Evolutionary conservation across 1,284 basidiomycete genomes (phyloP), one percentile per base, ranked within the genome.

Genomic region (Coniophora puteana): DNA sequence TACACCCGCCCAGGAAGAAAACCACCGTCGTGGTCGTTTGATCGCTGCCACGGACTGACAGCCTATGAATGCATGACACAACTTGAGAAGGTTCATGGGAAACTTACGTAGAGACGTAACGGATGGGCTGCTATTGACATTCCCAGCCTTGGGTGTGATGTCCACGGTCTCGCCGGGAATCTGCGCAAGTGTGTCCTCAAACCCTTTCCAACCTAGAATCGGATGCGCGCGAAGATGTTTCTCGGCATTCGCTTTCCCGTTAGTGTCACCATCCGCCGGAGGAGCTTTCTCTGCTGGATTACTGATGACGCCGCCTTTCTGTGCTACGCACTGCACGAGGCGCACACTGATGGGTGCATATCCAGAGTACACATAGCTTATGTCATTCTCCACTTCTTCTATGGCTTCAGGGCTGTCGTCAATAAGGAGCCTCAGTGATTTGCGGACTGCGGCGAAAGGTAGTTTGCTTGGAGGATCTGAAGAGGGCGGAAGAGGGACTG

Each of bases 1-100:
- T 99, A 60, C 94, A 94, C 3, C 96, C 96, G 25, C 96, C 96
- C n/a, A 99, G 68, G 78, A 98, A 98, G 67, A 97, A 97, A 8
- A 99, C 89, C 17, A 96, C 78, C 2, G 93, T 97, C 3, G 88
- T 96, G 3, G 78, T 82, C 4, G 76, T 65, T 48, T 70, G 71
- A 49, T 78, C 78, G 43, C 62, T 64, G 16, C 71, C 58, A 43
- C 67, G 66, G 46, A 72, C 78, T 80, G 38, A 11, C 44, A 26
- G 38, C 20, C 20, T 28, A 23, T 47, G 8, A 45, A 37, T 44
- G 32, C 47, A 36, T 38, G 36, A 30, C 25, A 38, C 33, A 32
- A 20, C 45, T 38, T 33, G 32, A 41, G 21, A 35, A 36, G 16
- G n/a, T 8, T 17, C 35, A n/a, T 36, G 20, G 24, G 52, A 35